Percentiles rank a stretch among this genome's conserved stretches.
These are phyloP conservation scores for Parachlorella kessleri DNA, from an alignment of 139 green algal species.

Conservation along the genomic window DNA sequence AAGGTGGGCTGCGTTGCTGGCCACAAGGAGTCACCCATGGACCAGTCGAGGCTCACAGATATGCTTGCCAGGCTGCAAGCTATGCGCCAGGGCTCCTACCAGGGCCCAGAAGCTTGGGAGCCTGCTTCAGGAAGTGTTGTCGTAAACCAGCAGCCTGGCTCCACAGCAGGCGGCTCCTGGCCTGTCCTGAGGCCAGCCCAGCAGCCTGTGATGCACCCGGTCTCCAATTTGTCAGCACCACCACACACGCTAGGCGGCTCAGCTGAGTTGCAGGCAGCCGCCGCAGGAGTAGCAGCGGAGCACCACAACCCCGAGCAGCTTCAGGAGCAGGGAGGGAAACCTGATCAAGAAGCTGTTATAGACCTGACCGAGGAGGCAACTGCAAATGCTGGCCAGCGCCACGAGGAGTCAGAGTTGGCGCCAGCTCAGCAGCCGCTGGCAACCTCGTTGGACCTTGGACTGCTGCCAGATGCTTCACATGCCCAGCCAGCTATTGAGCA, in stretches of 20 bases:
- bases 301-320: neutral
- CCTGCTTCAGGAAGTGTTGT: neutral
- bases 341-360: no score
- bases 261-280: neutral
- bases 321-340: neutral
- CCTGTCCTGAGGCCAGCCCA: neutral
- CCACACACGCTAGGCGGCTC: neutral
- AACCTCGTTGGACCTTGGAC: no score
- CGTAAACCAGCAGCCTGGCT: neutral
- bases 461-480: neutral
- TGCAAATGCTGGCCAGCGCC: no score
- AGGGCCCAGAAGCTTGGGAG: neutral
- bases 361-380: no score
- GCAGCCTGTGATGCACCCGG: neutral
- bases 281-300: neutral
- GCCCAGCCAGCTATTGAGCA: neutral
- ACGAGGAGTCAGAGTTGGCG: constrained; percentile 1
- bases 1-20: no score
- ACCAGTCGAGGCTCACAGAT: no score
- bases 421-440: constrained; percentile 2
- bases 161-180: neutral
- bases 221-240: neutral
- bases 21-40: no score
- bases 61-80: neutral
- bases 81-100: no score